Evolutionary conservation across 768 basidiomycete genomes (phyloP), one percentile per base, ranked within the genome.

Genomic region (Ephemerocybe angulata): DNA sequence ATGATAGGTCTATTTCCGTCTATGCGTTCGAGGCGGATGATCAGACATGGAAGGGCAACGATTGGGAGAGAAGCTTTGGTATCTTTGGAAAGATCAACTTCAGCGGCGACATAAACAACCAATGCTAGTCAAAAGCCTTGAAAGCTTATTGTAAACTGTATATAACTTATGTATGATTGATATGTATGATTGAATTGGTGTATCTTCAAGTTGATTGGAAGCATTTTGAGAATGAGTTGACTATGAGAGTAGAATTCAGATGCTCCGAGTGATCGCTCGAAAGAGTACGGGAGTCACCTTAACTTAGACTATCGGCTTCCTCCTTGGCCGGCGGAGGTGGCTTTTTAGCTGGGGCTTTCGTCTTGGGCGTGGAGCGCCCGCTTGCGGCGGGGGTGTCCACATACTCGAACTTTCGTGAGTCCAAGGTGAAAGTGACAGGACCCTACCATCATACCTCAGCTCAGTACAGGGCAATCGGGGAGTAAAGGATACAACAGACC

Each of bases 361-460:
- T 15, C 29, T 42, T 48, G 19, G 54, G 49, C 5, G 54, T 21
- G 1, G 15, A n/a, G 4, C 37, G 35, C 7, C 37, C 30, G 30
- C 47, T 42, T 13, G 54, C 13, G 2, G 21, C 4, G 4, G 35
- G 13, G 49, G 19, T 50, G 47, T 73, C 63, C 40, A 85, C 61
- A 63, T 87, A 88, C 72, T 87, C 86, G 51, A 83, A 88, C 65
- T 87, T 90, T 47, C 87, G 82, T 25, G 89, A 85, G 69, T 93
- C 91, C 33, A 93, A 75, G 0, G 87, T 91, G 57, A 93, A 86
- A 11, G 90, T 93, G 25, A 93, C 83, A 53, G 91, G 91, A 2
- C 91, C 91, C 88, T 92, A 40, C 40, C 12, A 24, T 28, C 15
- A 24, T 22, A 25, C 24, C 46, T 41, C 31, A 56, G 41, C 71